phyloP scores from a whole-genome alignment of 257 asterid species.

The Fraxinus quadrangulata region DNA sequence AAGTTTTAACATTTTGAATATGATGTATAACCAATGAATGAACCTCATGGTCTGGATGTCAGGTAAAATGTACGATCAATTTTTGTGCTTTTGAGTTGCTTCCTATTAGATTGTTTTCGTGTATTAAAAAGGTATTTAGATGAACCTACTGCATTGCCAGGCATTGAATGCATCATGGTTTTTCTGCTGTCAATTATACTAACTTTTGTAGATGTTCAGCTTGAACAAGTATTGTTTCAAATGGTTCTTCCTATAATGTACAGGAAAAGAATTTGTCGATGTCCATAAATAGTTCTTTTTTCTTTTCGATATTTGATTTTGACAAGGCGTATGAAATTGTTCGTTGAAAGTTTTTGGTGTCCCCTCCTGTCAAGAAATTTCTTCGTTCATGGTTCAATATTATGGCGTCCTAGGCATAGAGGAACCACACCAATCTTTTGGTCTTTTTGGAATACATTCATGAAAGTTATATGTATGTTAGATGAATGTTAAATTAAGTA shows the following conservation, averaged over 20 bases:
- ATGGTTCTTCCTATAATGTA: not conserved
- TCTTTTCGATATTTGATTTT: conserved; percentile 2
- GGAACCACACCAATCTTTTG: not conserved
- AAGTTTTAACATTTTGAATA: not conserved
- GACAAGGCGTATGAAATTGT: conserved; percentile 13
- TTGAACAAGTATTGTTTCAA: not conserved
- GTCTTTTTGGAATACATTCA: conserved; percentile 15
- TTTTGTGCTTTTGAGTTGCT: not conserved
- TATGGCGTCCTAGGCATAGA: too few species aligned
- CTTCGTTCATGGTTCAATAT: too few species aligned
- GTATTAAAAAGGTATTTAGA: not conserved
- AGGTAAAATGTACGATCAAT: not conserved
- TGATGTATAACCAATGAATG: not conserved
- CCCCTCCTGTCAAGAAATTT: too few species aligned
- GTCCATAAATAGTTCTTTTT: not conserved
- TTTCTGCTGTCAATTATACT: not conserved
- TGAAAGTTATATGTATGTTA: conserved; percentile 11
- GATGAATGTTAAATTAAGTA: not conserved
- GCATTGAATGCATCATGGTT: not conserved
- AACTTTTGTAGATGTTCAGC: not conserved
- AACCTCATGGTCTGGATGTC: not conserved
- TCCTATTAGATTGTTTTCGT: not conserved
- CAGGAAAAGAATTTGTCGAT: not conserved
- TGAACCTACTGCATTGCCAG: not conserved
- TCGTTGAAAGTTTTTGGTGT: not conserved